Percentiles rank a stretch among this genome's conserved stretches.
Evolutionary conservation across 495 filamentous ascomycete genomes (phyloP).

Genomic region (Neurospora sp.): DNA sequence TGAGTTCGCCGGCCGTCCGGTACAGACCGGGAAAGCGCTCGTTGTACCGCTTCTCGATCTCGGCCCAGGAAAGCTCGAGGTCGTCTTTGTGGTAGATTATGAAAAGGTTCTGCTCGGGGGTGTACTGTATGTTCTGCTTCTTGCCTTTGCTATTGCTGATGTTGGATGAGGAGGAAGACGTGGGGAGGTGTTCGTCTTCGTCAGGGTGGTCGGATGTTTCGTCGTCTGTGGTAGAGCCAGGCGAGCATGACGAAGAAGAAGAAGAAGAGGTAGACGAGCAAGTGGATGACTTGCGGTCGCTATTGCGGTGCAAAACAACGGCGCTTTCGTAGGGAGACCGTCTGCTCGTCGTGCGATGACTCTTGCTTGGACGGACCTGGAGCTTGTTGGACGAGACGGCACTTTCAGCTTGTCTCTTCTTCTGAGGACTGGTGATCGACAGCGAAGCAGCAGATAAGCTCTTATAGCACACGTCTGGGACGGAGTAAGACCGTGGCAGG

Average conservation of each 20-base stretch:
- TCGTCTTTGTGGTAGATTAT: constrained; percentile 27
- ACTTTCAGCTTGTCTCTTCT: background rate
- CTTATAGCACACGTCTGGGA: background rate
- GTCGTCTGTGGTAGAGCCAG: background rate
- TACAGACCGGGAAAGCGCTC: constrained; percentile 14
- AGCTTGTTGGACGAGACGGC: background rate
- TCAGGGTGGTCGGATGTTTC: background rate
- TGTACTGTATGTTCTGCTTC: constrained; percentile 12
- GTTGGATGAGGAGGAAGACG: background rate
- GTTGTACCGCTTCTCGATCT: constrained; percentile 18
- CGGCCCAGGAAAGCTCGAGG: constrained; percentile 20
- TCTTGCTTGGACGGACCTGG: background rate
- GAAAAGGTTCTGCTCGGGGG: constrained; percentile 12
- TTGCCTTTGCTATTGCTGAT: background rate
- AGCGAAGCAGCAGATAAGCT: background rate
- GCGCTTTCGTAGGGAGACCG: background rate
- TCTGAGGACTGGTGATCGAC: background rate
- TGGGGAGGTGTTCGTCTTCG: background rate
- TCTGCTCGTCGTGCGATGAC: background rate
- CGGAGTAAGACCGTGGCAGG: background rate
- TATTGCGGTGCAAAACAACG: background rate
- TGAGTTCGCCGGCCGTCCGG: constrained; percentile 18
- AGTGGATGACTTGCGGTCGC: background rate
- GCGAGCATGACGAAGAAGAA: background rate
- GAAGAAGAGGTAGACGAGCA: background rate